Evolutionary conservation across 371 early-diverging fungal species (phyloP).

Genomic region (Rhizopus stolonifer): DNA sequence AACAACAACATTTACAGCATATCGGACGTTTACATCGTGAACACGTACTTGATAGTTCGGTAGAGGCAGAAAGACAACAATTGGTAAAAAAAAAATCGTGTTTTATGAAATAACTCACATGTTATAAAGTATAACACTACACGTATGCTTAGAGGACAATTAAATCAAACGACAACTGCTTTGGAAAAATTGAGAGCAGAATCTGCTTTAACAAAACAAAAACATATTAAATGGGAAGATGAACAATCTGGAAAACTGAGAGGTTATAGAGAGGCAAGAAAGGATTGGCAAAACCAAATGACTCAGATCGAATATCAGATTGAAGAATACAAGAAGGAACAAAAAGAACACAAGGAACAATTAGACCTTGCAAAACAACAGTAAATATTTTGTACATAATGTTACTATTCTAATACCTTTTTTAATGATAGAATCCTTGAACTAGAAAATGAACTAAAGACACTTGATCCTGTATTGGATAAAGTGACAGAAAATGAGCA

Average conservation of each 20-base stretch:
- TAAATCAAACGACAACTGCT: conserved; percentile 51
- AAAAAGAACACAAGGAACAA: conserved; percentile 28
- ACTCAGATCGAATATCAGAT: conserved; percentile 48
- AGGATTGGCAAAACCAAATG: conserved; percentile 53
- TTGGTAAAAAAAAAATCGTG: conserved; percentile 27
- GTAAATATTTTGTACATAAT: conserved; percentile 10
- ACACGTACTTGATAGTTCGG: conserved; percentile 62
- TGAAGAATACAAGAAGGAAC: conserved; percentile 35
- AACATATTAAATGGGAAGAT: conserved; percentile 66
- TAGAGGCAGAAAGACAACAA: conserved; percentile 64
- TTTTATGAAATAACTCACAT: neutral
- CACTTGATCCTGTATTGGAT: conserved; percentile 48
- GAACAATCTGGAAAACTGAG: conserved; percentile 58
- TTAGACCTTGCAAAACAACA: conserved; percentile 32
- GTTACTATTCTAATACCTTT: neutral
- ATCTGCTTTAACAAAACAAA: conserved; percentile 54
- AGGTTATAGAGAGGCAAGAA: conserved; percentile 58
- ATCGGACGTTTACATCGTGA: conserved; percentile 65
- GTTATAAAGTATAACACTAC: conserved; percentile 54
- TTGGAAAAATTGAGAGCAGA: conserved; percentile 57
- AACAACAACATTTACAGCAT: conserved; percentile 69
- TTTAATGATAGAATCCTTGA: conserved; percentile 43
- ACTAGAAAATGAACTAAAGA: conserved; percentile 52
- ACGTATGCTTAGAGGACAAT: conserved; percentile 53
- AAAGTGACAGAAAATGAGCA: conserved; percentile 55